Evolutionary conservation across 1,139 yeast genomes (phyloP).

Genomic region (Suhomyces ambrosiae): DNA sequence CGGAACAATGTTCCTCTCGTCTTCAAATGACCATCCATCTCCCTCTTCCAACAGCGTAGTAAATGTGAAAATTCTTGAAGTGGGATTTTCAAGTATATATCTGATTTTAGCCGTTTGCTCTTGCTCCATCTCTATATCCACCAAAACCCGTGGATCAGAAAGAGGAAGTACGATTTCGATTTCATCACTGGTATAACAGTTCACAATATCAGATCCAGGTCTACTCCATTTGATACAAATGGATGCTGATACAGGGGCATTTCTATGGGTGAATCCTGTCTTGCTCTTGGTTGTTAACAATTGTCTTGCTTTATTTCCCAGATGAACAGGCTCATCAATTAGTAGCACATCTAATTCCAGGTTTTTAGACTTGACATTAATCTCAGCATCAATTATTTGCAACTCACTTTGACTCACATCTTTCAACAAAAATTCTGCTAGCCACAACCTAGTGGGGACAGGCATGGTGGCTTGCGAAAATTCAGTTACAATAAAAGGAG

Average conservation of each 20-base stretch:
- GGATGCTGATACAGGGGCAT: slow-evolving; percentile 32
- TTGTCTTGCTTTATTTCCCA: slow-evolving; percentile 16
- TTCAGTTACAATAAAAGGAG: slow-evolving; percentile 37
- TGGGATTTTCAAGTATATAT: slow-evolving; percentile 73
- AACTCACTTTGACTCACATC: slow-evolving; percentile 15
- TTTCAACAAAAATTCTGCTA: slow-evolving; percentile 28
- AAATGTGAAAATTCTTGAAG: slow-evolving; percentile 66
- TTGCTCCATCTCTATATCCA: slow-evolving; percentile 29
- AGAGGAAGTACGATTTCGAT: slow-evolving; percentile 61
- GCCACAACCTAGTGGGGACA: slow-evolving; percentile 51
- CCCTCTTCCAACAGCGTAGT: slow-evolving; percentile 43
- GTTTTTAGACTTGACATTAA: slow-evolving; percentile 30
- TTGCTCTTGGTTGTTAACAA: slow-evolving; percentile 40
- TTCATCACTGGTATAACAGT: slow-evolving; percentile 33
- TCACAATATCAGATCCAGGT: slow-evolving; percentile 17
- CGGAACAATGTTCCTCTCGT: slow-evolving; percentile 30
- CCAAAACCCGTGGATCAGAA: slow-evolving; percentile 68
- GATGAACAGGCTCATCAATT: slow-evolving; percentile 10
- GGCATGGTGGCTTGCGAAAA: slow-evolving; percentile 35
- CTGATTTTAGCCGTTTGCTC: slow-evolving; percentile 30
- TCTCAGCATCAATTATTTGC: slow-evolving; percentile 26
- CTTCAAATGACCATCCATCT: slow-evolving; percentile 34
- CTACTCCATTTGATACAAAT: slow-evolving; percentile 41
- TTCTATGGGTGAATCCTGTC: slow-evolving; percentile 45
- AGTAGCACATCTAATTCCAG: slow-evolving; percentile 34